Conservation (phyloP, 768 basidiomycete species). For the Psilocybe cyanescens region DNA sequence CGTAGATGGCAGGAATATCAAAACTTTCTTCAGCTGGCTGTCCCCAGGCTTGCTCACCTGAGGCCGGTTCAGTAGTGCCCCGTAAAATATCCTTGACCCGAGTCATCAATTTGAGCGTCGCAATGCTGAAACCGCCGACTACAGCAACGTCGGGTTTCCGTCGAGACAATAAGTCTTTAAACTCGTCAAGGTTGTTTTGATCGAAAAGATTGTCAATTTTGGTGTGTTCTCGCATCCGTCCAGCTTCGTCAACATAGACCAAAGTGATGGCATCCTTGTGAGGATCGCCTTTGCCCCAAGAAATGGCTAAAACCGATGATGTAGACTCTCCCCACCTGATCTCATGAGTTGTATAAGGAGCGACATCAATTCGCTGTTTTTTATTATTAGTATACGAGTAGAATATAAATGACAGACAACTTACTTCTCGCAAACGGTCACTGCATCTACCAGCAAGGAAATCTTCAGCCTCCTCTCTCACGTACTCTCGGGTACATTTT, state of each 20-base stretch:
- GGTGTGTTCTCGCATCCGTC: slow-evolving; percentile 87
- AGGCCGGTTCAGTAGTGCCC: slow-evolving; percentile 25
- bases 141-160: slow-evolving; percentile 89
- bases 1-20: slow-evolving; percentile 78
- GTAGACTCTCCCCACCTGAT: slow-evolving; percentile 75
- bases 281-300: slow-evolving; percentile 95
- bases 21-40: slow-evolving; percentile 47
- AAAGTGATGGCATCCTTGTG: slow-evolving; percentile 87
- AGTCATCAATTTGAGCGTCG: slow-evolving; percentile 72
- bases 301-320: slow-evolving; percentile 83
- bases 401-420: slow-evolving; percentile 22
- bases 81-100: slow-evolving; percentile 61
- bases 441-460: slow-evolving; percentile 71
- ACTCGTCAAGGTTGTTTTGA: slow-evolving; percentile 67
- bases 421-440: slow-evolving; percentile 69
- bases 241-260: slow-evolving; percentile 86
- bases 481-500: slow-evolving; percentile 90
- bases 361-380: slow-evolving; percentile 78
- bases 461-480: slow-evolving; percentile 92
- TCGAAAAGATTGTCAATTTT: slow-evolving; percentile 89
- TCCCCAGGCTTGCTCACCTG: slow-evolving; percentile 31
- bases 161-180: slow-evolving; percentile 80
- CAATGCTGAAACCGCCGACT: slow-evolving; percentile 85
- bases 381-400: slow-evolving; percentile 6
- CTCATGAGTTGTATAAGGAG: slow-evolving; percentile 65